phyloP scores from a whole-genome alignment of 2,329 filamentous ascomycete species.

The Scedosporium boydii region DNA sequence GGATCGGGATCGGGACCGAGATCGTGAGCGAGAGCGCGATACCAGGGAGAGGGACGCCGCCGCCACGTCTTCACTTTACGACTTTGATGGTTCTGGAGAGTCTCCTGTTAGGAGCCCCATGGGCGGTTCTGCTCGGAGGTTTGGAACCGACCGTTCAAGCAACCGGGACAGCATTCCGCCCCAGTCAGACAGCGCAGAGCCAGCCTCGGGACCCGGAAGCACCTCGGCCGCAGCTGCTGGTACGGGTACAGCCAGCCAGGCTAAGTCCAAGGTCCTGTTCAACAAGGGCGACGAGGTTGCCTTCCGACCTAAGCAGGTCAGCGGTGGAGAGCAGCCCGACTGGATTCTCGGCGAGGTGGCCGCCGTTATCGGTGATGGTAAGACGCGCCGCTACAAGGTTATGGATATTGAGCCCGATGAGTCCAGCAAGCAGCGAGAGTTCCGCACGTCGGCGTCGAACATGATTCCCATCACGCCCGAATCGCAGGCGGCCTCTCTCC shows the following conservation, averaged over 20 bases:
- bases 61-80: conserved; percentile 28
- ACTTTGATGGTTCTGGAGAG: conserved; percentile 34
- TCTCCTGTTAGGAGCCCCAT: conserved; percentile 35
- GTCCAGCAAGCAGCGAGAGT: conserved; percentile 52
- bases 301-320: conserved; percentile 49
- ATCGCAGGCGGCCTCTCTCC: conserved; percentile 36
- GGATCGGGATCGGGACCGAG: background rate
- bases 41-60: conserved; percentile 9
- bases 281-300: conserved; percentile 55
- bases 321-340: conserved; percentile 40
- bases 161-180: conserved; percentile 44
- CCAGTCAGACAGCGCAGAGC: conserved; percentile 45
- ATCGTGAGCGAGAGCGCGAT: background rate
- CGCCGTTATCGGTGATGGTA: conserved; percentile 65
- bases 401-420: conserved; percentile 71
- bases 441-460: conserved; percentile 61
- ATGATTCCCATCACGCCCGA: conserved; percentile 66
- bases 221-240: conserved; percentile 12
- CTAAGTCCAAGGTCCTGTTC: conserved; percentile 45
- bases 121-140: conserved; percentile 15
- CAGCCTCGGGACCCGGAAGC: conserved; percentile 23
- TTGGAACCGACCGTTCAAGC: conserved; percentile 23
- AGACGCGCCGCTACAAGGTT: conserved; percentile 69
- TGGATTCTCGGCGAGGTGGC: conserved; percentile 75
- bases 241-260: conserved; percentile 8